These are phyloP conservation scores for Trichoderma asperelloides DNA, from an alignment of 495 filamentous ascomycete genomes.

Conservation along the genomic window DNA sequence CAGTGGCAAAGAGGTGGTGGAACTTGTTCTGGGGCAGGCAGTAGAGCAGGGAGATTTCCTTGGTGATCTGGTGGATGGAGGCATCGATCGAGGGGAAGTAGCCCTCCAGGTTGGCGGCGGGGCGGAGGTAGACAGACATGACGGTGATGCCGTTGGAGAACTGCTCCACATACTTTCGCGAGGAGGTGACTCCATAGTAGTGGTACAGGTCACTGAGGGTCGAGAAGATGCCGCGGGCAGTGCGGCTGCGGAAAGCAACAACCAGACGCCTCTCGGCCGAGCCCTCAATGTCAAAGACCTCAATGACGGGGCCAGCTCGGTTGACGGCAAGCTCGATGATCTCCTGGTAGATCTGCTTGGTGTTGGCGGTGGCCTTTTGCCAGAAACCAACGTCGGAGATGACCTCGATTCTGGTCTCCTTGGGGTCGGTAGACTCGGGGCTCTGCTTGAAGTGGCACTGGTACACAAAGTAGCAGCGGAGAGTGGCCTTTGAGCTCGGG, in stretches of 20 bases:
- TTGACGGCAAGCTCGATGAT: constrained; percentile 77
- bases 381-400: constrained; percentile 91
- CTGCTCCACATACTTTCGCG: constrained; percentile 95
- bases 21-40: constrained; percentile 97
- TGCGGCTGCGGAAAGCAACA: constrained; percentile 85
- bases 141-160: constrained; percentile 98
- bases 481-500: constrained; percentile 55
- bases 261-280: constrained; percentile 87
- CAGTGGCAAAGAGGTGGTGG: constrained; percentile 79
- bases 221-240: constrained; percentile 89
- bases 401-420: constrained; percentile 82
- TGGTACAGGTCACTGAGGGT: constrained; percentile 94
- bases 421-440: constrained; percentile 50
- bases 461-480: constrained; percentile 98
- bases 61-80: constrained; percentile 97
- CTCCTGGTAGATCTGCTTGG: constrained; percentile 86
- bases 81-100: constrained; percentile 61
- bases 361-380: constrained; percentile 91
- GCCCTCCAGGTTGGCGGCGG: constrained; percentile 46
- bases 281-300: constrained; percentile 91
- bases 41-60: constrained; percentile 93
- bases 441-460: constrained; percentile 75
- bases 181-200: constrained; percentile 94
- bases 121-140: constrained; percentile 87
- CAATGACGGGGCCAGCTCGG: constrained; percentile 87